Evolutionary conservation across 1,139 yeast species (phyloP).

Genomic region (Taphrina sp.): DNA sequence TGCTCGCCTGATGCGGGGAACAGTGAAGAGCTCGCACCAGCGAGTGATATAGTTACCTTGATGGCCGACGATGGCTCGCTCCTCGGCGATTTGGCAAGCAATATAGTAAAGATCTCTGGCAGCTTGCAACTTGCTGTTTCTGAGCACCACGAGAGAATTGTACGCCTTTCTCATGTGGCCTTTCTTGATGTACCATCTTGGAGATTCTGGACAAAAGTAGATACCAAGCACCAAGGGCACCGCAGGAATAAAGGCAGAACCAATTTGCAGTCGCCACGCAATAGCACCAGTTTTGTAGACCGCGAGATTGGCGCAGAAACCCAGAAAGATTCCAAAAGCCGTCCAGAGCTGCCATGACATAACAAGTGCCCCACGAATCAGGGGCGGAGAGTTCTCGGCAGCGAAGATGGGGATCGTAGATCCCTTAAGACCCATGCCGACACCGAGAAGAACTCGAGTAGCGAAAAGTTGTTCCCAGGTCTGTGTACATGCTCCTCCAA

Average conservation of each 20-base stretch:
- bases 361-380: constrained; percentile 73
- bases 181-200: constrained; percentile 76
- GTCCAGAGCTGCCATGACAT: constrained; percentile 91
- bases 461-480: constrained; percentile 73
- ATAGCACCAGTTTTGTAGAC: constrained; percentile 55
- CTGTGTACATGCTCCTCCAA: constrained; percentile 74
- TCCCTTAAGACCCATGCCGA: constrained; percentile 77
- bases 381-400: constrained; percentile 76
- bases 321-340: constrained; percentile 81
- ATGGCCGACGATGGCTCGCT: constrained; percentile 52
- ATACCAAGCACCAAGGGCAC: constrained; percentile 64
- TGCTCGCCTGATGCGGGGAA: constrained; percentile 81
- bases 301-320: constrained; percentile 68
- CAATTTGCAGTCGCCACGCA: constrained; percentile 80
- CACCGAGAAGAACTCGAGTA: constrained; percentile 69
- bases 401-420: constrained; percentile 80
- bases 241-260: constrained; percentile 74
- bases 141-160: constrained; percentile 52
- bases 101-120: constrained; percentile 78
- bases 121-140: constrained; percentile 59
- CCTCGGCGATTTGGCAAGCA: constrained; percentile 63
- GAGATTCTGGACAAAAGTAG: constrained; percentile 72
- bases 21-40: constrained; percentile 54
- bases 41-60: constrained; percentile 38
- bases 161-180: constrained; percentile 59